Conservation (phyloP, 805 yeast species). For the Lachancea nothofagi region DNA sequence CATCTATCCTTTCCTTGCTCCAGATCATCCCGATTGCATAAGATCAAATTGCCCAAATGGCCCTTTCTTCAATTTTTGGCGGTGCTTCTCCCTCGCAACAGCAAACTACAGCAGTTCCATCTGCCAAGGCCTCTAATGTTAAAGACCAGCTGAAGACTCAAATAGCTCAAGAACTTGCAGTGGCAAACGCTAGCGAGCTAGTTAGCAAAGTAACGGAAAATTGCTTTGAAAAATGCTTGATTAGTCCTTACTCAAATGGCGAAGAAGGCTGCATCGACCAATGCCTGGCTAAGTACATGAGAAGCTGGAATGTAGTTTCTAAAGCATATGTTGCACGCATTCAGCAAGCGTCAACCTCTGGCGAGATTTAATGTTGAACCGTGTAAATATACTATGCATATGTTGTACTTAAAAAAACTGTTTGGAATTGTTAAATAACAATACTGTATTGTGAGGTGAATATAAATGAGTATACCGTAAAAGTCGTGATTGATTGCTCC, state of each 20-base stretch:
- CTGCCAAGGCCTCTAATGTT: constrained; percentile 37
- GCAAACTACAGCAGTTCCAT: constrained; percentile 17
- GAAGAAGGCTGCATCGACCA: constrained; percentile 67
- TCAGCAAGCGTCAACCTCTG: constrained; percentile 44
- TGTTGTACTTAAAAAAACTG: constrained; percentile 3
- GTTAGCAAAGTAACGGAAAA: constrained; percentile 80
- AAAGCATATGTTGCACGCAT: constrained; percentile 71
- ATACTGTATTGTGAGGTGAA: background rate
- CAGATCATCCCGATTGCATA: too few species aligned
- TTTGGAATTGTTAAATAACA: background rate
- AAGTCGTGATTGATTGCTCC: too few species aligned
- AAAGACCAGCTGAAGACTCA: constrained; percentile 63
- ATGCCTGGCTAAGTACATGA: constrained; percentile 83
- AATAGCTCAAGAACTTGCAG: constrained; percentile 76
- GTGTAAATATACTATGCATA: constrained; percentile 6
- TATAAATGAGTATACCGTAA: constrained; percentile 3
- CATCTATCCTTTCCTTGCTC: too few species aligned
- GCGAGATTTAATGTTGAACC: constrained; percentile 23
- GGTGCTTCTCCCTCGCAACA: constrained; percentile 26
- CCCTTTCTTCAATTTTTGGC: constrained; percentile 30
- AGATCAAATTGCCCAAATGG: too few species aligned
- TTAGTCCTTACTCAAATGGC: constrained; percentile 49
- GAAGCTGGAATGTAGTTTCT: constrained; percentile 83
- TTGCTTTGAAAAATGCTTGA: constrained; percentile 77
- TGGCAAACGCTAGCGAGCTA: constrained; percentile 85